Percentiles rank a stretch among this genome's conserved stretches.
Evolutionary conservation across 495 filamentous ascomycete species (phyloP).

Genomic region (Penicillium pulvis): DNA sequence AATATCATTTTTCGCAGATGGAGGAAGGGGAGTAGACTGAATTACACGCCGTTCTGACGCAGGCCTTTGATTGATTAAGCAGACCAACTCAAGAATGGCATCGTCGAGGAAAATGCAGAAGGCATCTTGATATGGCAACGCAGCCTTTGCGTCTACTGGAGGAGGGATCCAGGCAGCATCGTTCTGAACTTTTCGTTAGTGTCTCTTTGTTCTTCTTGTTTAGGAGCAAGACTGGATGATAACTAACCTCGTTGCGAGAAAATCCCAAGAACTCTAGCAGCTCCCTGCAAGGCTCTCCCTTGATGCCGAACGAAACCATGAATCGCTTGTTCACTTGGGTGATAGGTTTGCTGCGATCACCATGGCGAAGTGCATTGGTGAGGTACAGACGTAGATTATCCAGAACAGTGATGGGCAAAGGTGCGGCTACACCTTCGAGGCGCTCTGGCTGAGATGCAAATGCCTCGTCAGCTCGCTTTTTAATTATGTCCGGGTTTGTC

Average conservation of each 20-base stretch:
- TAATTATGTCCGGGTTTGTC: conserved; percentile 56
- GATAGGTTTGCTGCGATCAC: conserved; percentile 54
- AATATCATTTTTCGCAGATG: conserved; percentile 41
- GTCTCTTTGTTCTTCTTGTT: neutral
- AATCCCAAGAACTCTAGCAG: conserved; percentile 69
- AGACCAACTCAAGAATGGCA: conserved; percentile 51
- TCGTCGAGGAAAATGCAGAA: conserved; percentile 56
- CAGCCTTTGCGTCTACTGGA: conserved; percentile 33
- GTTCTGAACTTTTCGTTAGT: conserved; percentile 28
- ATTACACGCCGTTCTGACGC: conserved; percentile 45
- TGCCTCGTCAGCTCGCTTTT: conserved; percentile 53
- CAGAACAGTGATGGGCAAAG: conserved; percentile 52
- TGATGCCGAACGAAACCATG: conserved; percentile 63
- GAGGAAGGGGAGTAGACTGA: conserved; percentile 31
- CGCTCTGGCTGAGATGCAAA: conserved; percentile 58
- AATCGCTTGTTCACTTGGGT: conserved; percentile 72
- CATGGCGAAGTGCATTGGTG: conserved; percentile 56
- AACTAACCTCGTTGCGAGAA: conserved; percentile 36
- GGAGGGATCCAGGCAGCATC: conserved; percentile 52
- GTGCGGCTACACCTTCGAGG: conserved; percentile 53
- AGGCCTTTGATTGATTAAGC: conserved; percentile 49
- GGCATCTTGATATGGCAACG: conserved; percentile 47
- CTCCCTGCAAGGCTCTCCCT: conserved; percentile 56
- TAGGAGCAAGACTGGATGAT: neutral
- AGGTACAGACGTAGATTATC: conserved; percentile 63